Base-by-base conservation (phyloP, 2,329 filamentous ascomycete genomes). In the Aspergillus fumigatus region DNA sequence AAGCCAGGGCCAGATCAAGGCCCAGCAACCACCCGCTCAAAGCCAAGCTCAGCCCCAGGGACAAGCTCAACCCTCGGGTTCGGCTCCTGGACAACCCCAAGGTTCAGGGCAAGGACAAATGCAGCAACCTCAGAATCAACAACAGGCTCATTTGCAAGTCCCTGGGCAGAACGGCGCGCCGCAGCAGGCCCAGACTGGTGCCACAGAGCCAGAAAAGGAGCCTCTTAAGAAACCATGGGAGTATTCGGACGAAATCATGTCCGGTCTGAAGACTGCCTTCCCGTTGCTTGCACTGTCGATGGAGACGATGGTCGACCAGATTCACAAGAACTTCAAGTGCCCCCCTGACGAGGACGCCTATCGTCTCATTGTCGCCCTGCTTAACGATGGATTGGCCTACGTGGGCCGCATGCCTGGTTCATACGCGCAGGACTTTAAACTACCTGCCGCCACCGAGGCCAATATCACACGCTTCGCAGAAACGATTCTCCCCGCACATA, bases 261-360 rank as follows among this genome's bases (percentile, higher is more conserved):
- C 92, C 35, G 89, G 92, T 29, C 85, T 99, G 53, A 97, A 99
- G 80, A 97, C 94, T 6, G 92, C 93, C 0, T 99, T 97, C 80
- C 94, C 94, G 25, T 82, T 99, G 19, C 83, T 99, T 65, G 94
- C 95, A 9, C 79, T 97, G 47, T 97, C 93, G 0, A 97, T 99
- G 94, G 94, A 99, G 77, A 96, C 93, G 0, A 99, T 97, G 92
- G 92, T 97, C 29, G 94, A 99, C 70, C 93, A 97, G 75, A 96
- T 99, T 57, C 89, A 94, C 73, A 97, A 97, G 80, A 89, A 97
- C 75, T 99, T 99, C 84, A 99, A 99, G 77, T 97, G 94, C 67
- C 93, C 93, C 14, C 93, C 93, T 0, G 94, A 99, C 67, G 94
- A 99, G 73, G 94, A 99, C 77, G 95, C 94, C 2, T 97, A 97